phyloP scores from a whole-genome alignment of 2,329 filamentous ascomycete species.

The Phoma sp. region DNA sequence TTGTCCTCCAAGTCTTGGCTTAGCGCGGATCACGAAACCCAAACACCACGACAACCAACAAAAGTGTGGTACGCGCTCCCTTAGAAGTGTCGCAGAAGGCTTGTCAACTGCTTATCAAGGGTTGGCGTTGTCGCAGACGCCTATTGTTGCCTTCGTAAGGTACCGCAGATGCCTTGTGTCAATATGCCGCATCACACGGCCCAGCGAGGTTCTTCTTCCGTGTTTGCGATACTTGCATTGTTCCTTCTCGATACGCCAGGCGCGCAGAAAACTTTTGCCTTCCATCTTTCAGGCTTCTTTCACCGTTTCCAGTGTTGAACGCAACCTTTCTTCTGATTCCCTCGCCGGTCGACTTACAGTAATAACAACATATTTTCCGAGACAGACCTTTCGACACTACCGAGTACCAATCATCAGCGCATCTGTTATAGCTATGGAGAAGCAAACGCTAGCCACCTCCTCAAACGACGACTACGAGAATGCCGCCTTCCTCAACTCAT shows the following conservation, averaged over 20 bases:
- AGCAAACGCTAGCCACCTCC: conserved; percentile 27
- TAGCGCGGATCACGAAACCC: conserved; percentile 36
- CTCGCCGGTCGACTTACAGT: conserved; percentile 32
- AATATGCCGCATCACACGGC: background rate
- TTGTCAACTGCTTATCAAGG: conserved; percentile 35
- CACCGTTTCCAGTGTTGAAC: conserved; percentile 20
- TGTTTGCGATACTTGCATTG: conserved; percentile 2
- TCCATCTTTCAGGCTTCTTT: conserved; percentile 2
- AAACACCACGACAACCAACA: conserved; percentile 33
- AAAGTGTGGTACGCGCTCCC: conserved; percentile 19
- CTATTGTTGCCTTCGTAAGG: conserved; percentile 32
- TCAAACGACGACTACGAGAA: conserved; percentile 36
- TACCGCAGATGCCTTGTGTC: conserved; percentile 9
- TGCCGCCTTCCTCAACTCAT: conserved; percentile 37
- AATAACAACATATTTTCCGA: background rate
- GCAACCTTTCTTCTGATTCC: conserved; percentile 15
- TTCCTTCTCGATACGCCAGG: conserved; percentile 4
- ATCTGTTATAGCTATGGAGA: conserved; percentile 30
- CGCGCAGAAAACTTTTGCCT: background rate
- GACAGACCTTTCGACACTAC: too few relatives aligned
- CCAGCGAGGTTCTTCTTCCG: background rate
- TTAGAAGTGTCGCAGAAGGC: conserved; percentile 30
- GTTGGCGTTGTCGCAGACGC: conserved; percentile 24
- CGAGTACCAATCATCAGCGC: too few relatives aligned
- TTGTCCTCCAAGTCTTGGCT: conserved; percentile 34